Percentiles rank a stretch among this genome's conserved stretches.
These are phyloP conservation scores for Vanilla planifolia DNA, from an alignment of 106 monocot genomes.

Conservation along the genomic window DNA sequence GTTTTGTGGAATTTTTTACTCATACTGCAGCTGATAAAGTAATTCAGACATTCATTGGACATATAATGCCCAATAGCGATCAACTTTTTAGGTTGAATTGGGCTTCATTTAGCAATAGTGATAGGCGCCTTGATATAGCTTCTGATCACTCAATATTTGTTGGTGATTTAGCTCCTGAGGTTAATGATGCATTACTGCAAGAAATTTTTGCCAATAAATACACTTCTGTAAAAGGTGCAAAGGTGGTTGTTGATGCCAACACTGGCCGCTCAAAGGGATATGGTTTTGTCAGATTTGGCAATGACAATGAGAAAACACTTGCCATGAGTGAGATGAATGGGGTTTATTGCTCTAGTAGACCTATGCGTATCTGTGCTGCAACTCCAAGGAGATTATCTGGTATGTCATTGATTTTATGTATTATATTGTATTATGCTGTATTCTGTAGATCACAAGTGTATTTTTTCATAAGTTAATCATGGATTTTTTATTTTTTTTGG, in stretches of 20 bases:
- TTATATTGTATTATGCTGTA: not conserved
- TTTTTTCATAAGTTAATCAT: too few species aligned
- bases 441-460: too few species aligned
- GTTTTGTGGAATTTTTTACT: slow-evolving; percentile 60
- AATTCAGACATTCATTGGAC: slow-evolving; percentile 43
- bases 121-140: slow-evolving; percentile 39
- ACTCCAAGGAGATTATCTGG: slow-evolving; percentile 31
- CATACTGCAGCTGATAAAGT: slow-evolving; percentile 47
- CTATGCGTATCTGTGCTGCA: slow-evolving; percentile 35
- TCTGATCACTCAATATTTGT: slow-evolving; percentile 65
- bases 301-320: slow-evolving; percentile 34
- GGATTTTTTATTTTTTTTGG: too few species aligned
- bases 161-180: slow-evolving; percentile 43
- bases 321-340: slow-evolving; percentile 46
- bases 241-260: slow-evolving; percentile 33
- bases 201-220: slow-evolving; percentile 31
- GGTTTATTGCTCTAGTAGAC: slow-evolving; percentile 24
- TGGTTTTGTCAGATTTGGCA: slow-evolving; percentile 43
- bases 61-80: slow-evolving; percentile 58
- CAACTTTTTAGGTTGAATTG: slow-evolving; percentile 65
- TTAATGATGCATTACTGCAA: slow-evolving; percentile 27
- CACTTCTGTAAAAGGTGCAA: slow-evolving; percentile 33
- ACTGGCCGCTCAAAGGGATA: slow-evolving; percentile 39
- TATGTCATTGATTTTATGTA: not conserved
- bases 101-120: slow-evolving; percentile 59